A percentile compares a stretch with the other conserved stretches of the same genome.
Evolutionary conservation across 768 basidiomycete genomes (phyloP).

Genomic region (Mycena olivaceomarginata): DNA sequence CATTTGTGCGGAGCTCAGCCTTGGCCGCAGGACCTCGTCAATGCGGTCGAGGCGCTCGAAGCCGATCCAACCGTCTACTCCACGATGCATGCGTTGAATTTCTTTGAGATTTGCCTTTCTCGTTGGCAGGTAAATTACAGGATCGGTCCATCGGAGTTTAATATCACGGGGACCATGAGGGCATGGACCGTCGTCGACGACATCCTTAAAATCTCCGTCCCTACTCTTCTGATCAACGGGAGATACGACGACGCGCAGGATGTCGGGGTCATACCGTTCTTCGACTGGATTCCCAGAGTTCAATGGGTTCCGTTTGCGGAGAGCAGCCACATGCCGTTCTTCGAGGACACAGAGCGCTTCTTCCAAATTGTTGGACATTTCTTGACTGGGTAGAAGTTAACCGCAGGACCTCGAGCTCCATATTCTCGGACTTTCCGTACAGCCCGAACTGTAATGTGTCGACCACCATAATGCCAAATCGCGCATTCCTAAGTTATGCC

Average conservation of each 20-base stretch:
- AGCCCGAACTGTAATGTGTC: too few species aligned
- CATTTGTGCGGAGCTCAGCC: constrained; percentile 53
- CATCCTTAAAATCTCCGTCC: constrained; percentile 60
- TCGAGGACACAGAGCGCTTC: constrained; percentile 64
- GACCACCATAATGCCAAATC: too few species aligned
- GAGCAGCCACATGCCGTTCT: constrained; percentile 65
- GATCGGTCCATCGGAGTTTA: constrained; percentile 54
- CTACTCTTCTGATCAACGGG: constrained; percentile 66
- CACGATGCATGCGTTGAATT: constrained; percentile 22
- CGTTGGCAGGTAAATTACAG: constrained; percentile 29
- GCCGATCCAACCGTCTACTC: constrained; percentile 52
- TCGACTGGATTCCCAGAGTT: constrained; percentile 59
- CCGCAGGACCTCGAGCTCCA: too few species aligned
- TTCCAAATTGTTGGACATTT: constrained; percentile 54
- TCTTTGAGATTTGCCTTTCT: too few species aligned
- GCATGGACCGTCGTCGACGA: constrained; percentile 68
- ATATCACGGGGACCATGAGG: constrained; percentile 61
- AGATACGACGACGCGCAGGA: constrained; percentile 63
- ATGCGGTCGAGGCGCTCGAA: constrained; percentile 45
- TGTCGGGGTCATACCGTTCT: constrained; percentile 59
- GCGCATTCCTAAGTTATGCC: too few species aligned
- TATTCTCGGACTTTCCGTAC: too few species aligned
- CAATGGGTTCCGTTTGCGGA: constrained; percentile 67
- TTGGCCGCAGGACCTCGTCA: constrained; percentile 53
- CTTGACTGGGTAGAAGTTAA: too few species aligned